Base-by-base conservation (phyloP, 164 flowering plant species). In the Piper longum region DNA sequence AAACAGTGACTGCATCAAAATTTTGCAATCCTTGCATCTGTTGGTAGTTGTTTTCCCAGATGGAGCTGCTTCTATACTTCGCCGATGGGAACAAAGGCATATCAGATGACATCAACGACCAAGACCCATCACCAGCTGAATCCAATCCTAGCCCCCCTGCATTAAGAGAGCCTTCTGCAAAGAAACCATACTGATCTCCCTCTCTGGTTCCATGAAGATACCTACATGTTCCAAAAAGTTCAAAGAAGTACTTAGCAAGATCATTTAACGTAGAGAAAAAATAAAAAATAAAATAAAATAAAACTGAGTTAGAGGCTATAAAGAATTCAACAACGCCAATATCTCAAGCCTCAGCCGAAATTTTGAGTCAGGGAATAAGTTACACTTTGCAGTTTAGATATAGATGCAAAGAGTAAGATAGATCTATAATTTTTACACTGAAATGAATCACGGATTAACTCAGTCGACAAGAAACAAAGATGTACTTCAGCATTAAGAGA, bases 151-250 rank as follows among this genome's bases (percentile, higher is more conserved):
- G 73, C 54, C 70, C 70, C 71, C 84, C 73, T 56, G 69, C 64
- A 76, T 78, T 79, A 54, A 81, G 92, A 11, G 92, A 80, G 63
- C 86, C 78, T 68, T 80, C 90, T 5, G 86, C 71, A 61, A 85
- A 83, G 78, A 85, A 85, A 67, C 81, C 80, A 62, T 78, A 83
- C 76, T 77, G 86, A 16, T 84, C 88, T 18, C 55, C 74, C 55
- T 83, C 86, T 39, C 81, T 80, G 56, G 74, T 69, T 62, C 86
- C 87, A 63, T 79, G 85, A 43, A 77, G 64, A 72, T 79, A 85
- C 88, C 91, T 88, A 8, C 52, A 48, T 48, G 11, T 48, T 48
- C 11, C 52, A 9, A 13, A 9, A 48, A 48, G 52, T 4, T 48
- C 14, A 48, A 3, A 8, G 52, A 48, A 48, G 14, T 9, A 5